These are phyloP conservation scores for Lachnum nothofagi DNA, from an alignment of 2,329 filamentous ascomycete genomes.

Conservation along the genomic window DNA sequence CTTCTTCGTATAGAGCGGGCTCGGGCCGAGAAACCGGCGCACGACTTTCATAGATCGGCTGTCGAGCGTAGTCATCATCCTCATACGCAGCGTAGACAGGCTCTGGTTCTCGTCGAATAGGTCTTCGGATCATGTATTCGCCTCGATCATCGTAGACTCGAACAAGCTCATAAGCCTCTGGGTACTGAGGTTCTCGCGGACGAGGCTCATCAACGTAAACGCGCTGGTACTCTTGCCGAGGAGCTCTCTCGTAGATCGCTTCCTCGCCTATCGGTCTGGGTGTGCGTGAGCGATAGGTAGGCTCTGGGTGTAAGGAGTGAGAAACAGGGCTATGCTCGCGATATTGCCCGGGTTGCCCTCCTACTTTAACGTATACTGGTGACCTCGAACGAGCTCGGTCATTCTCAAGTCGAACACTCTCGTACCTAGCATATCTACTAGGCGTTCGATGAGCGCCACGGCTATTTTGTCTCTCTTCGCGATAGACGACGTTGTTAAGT, in stretches of 20 bases:
- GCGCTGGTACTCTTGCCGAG: constrained; percentile 34
- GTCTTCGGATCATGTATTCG: constrained; percentile 44
- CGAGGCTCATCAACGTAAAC: constrained; percentile 32
- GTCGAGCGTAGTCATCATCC: constrained; percentile 24
- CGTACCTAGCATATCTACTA: constrained; percentile 33
- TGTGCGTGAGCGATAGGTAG: constrained; percentile 31
- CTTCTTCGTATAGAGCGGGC: constrained; percentile 32
- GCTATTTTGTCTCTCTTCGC: constrained; percentile 31
- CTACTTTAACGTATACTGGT: constrained; percentile 32
- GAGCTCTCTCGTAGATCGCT: constrained; percentile 29
- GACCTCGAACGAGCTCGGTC: constrained; percentile 34
- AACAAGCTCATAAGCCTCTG: constrained; percentile 41
- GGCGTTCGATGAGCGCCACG: constrained; percentile 27
- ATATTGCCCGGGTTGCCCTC: constrained; percentile 27
- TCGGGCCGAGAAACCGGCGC: constrained; percentile 19
- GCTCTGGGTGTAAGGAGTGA: constrained; percentile 24
- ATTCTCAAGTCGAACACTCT: constrained; percentile 32
- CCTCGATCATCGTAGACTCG: constrained; percentile 42
- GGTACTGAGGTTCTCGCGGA: constrained; percentile 29
- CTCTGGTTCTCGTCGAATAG: constrained; percentile 34
- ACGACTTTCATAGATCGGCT: constrained; percentile 28
- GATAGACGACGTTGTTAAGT: constrained; percentile 32
- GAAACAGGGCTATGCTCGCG: constrained; percentile 31
- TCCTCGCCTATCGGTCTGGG: constrained; percentile 25
- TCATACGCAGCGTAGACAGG: constrained; percentile 29